Evolutionary conservation across 2,329 filamentous ascomycete species (phyloP).

Genomic region (Pseudocercospora fijiensis): DNA sequence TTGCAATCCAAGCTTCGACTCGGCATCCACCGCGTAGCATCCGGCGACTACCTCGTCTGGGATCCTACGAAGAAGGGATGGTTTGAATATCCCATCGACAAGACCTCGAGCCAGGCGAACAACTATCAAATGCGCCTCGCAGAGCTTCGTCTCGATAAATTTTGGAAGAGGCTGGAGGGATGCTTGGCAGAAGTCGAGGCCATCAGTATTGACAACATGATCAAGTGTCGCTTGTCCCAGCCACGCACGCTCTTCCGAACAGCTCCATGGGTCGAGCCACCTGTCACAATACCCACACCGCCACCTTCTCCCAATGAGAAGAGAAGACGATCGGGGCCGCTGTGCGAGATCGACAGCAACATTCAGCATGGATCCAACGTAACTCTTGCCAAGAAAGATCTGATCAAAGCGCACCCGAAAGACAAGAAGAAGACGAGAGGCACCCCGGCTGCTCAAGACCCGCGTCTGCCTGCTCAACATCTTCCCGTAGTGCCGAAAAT

Average conservation of each 20-base stretch:
- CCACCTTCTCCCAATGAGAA: conserved; percentile 3
- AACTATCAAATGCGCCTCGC: conserved; percentile 47
- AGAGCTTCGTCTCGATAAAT: conserved; percentile 50
- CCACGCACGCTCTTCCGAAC: conserved; percentile 50
- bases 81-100: conserved; percentile 52
- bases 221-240: conserved; percentile 29
- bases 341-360: conserved; percentile 22
- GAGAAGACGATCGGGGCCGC: not conserved
- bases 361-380: conserved; percentile 15
- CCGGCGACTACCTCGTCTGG: not conserved
- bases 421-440: conserved; percentile 32
- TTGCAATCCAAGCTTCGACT: conserved; percentile 8
- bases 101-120: conserved; percentile 49
- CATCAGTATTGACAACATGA: conserved; percentile 33
- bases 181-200: conserved; percentile 15
- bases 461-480: conserved; percentile 8
- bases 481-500: not conserved
- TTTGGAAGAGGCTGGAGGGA: conserved; percentile 42
- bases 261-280: conserved; percentile 48
- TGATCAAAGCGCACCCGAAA: conserved; percentile 18
- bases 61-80: conserved; percentile 33
- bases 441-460: conserved; percentile 20
- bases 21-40: conserved; percentile 7
- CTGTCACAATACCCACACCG: conserved; percentile 18
- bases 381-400: conserved; percentile 11